Conservation (phyloP, 768 basidiomycete species). For the Termitomyces sp. region DNA sequence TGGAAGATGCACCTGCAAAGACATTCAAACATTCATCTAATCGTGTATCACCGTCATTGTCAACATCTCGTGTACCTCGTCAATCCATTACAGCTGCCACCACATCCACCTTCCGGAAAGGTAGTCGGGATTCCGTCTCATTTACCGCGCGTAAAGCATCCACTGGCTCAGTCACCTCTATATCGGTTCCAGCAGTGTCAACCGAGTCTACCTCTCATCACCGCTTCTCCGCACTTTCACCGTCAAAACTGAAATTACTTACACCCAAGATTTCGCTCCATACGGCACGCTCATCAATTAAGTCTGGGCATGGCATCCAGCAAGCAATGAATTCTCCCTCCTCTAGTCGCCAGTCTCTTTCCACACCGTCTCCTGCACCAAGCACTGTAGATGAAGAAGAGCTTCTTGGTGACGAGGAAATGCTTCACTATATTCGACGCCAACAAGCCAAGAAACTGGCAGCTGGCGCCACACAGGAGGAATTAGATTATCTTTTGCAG, state of each 20-base stretch:
- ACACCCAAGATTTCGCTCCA: constrained; percentile 71
- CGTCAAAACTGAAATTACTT: constrained; percentile 78
- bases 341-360: constrained; percentile 68
- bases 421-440: constrained; percentile 88
- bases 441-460: constrained; percentile 87
- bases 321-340: constrained; percentile 57
- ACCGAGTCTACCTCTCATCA: constrained; percentile 34
- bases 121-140: constrained; percentile 74
- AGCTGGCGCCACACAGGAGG: constrained; percentile 76
- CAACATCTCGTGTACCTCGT: constrained; percentile 59
- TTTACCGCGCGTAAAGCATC: constrained; percentile 80
- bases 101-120: constrained; percentile 51
- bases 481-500: constrained; percentile 80
- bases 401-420: constrained; percentile 89
- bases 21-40: constrained; percentile 49
- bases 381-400: constrained; percentile 82
- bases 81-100: constrained; percentile 47
- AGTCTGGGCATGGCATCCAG: constrained; percentile 37
- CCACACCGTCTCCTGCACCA: constrained; percentile 81
- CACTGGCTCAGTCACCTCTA: constrained; percentile 71
- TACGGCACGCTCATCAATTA: constrained; percentile 48
- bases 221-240: constrained; percentile 79
- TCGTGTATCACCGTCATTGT: constrained; percentile 57
- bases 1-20: constrained; percentile 44
- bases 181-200: constrained; percentile 46